Evolutionary conservation across 768 basidiomycete species (phyloP), one percentile per base, ranked within the genome.

Genomic region (Macrolepiota albuminosa): DNA sequence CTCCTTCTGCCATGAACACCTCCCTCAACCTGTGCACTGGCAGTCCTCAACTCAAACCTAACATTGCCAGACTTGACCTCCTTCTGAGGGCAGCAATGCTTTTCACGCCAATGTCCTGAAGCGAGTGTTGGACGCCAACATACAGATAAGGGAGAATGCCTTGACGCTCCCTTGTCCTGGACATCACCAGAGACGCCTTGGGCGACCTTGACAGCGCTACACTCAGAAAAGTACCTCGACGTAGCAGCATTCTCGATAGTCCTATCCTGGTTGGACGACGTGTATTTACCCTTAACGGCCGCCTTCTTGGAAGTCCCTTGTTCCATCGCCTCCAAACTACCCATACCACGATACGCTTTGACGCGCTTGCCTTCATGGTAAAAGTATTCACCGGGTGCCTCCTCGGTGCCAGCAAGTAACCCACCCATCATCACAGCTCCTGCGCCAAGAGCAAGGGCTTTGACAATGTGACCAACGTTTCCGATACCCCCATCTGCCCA

Each of bases 371-470:
- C 97, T 64, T 98, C 95, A 70, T 98, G 95, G 76, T 96, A 99
- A 73, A 97, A 98, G 79, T 97, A 99, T 77, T 98, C 95, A 66
- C 97, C 97, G 0, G 97, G 97, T 0, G 95, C 93, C 73, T 99
- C 96, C 63, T 93, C 88, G 39, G 97, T 98, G 34, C 96, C 96
- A 2, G 97, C 97, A 31, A 99, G 80, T 51, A 98, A 75, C 9
- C 93, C 89, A 48, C 97, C 97, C 97, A 99, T 98, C 97, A 98
- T 98, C 56, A 98, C 95, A 4, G 94, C 95, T 26, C 89, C 87
- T 3, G 96, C 97, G 54, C 97, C 97, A 14, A 98, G 84, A 1
- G 95, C 80, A 50, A 98, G 78, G 4, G 97, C 97, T 78, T 99
- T 99, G 70, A 98, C 94, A 66, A 98, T 90, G 72, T 99, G 97